Evolutionary conservation across 352 stramenopile species (phyloP).

Genomic region (Plasmopara halstedii): DNA sequence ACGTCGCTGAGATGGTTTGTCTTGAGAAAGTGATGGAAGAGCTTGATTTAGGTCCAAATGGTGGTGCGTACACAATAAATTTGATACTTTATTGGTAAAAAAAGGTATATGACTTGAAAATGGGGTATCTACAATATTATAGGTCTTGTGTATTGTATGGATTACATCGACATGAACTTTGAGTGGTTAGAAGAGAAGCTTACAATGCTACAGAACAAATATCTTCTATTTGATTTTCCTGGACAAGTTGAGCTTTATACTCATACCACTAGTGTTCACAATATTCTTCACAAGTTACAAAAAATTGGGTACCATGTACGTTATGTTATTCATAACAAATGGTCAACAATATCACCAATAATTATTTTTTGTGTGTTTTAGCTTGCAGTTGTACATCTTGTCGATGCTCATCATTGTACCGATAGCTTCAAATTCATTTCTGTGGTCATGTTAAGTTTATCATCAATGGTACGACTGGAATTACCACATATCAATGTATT

Average conservation of each 20-base stretch:
- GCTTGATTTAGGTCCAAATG: constrained; percentile 94
- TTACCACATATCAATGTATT: constrained; percentile 98
- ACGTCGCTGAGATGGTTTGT: constrained; percentile 95
- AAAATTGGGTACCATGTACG: constrained; percentile 80
- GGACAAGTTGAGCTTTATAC: constrained; percentile 99
- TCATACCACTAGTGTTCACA: constrained; percentile 95
- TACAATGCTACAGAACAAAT: constrained; percentile 84
- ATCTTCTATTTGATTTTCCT: constrained; percentile 98
- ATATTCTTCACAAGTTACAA: constrained; percentile 92
- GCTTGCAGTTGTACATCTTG: constrained; percentile 91
- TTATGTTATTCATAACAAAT: not conserved
- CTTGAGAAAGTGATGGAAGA: constrained; percentile 93
- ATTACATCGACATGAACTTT: constrained; percentile 97
- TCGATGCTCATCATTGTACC: constrained; percentile 91
- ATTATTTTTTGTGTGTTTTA: too few species aligned
- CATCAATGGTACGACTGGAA: constrained; percentile 96
- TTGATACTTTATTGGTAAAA: not conserved
- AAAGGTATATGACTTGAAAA: too few species aligned
- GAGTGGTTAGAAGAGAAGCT: constrained; percentile 97
- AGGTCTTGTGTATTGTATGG: constrained; percentile 98
- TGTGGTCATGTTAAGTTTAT: constrained; percentile 93
- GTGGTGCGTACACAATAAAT: constrained; percentile 34
- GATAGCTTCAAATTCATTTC: constrained; percentile 98
- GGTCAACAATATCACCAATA: not conserved
- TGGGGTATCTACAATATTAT: too few species aligned